phyloP scores from a whole-genome alignment of 73 alveolate species.

The Halteria grandinella region DNA sequence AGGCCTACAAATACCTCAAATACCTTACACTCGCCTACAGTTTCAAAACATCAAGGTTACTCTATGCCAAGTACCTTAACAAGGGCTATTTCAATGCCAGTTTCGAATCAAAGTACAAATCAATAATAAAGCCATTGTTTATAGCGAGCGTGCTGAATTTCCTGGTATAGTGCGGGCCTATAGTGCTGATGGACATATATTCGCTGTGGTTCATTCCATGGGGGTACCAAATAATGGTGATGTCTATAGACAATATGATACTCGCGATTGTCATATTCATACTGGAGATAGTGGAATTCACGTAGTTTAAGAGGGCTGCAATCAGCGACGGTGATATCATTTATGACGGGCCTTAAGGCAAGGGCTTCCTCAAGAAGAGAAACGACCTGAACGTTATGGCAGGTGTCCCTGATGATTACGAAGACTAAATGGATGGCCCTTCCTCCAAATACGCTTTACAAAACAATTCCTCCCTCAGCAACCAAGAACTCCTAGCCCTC shows the following conservation, averaged over 20 bases:
- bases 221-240: slow-evolving; percentile 62
- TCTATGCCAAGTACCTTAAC: not conserved
- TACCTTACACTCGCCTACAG: not conserved
- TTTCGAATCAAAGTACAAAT: slow-evolving; percentile 29
- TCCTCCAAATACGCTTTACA: too few species aligned
- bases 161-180: slow-evolving; percentile 28
- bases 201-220: slow-evolving; percentile 42
- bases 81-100: slow-evolving; percentile 47
- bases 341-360: too few species aligned
- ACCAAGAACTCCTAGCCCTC: too few species aligned
- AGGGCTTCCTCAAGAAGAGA: too few species aligned
- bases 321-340: too few species aligned
- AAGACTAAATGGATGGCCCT: too few species aligned
- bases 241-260: slow-evolving; percentile 49
- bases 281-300: slow-evolving; percentile 60
- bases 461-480: too few species aligned
- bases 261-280: slow-evolving; percentile 42
- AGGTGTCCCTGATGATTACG: too few species aligned
- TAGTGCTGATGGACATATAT: slow-evolving; percentile 36
- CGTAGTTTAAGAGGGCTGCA: slow-evolving; percentile 39
- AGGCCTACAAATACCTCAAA: not conserved
- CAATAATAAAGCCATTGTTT: slow-evolving; percentile 47
- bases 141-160: slow-evolving; percentile 16
- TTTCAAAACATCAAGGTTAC: not conserved
- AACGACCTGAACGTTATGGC: too few species aligned